Base-by-base conservation (phyloP, 179 eudicot species). In the Sideroxylon spinosum region DNA sequence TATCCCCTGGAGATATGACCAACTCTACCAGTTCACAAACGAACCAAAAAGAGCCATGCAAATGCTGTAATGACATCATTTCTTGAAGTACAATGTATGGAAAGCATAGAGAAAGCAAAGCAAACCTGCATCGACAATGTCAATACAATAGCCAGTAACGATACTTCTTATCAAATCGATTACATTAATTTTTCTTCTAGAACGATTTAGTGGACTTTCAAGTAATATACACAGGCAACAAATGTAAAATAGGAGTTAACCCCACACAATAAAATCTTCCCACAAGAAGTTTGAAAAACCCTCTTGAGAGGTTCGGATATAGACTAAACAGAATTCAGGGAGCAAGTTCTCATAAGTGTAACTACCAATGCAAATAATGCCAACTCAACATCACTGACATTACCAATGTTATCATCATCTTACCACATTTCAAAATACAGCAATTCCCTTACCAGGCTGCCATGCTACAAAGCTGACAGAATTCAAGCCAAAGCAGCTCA, bases 1-100 rank as follows among this genome's bases (percentile, higher is more conserved):
- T 93, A 79, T 89, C 80, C 17, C 78, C 98, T 95, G 85, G 49
- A 71, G 57, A 62, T 79, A 0, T 19, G 68, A 70, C 60, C 10
- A 65, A 76, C 10, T 4, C 10, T 4, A 66, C 19, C 29, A 66
- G 60, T 67, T 53, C 7, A 4, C 25, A 32, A 7, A 76, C 3
- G 16, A 70, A 70, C 6, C 9, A 68, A 28, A 60, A 60, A 60
- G 64, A 32, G 28, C 12, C 20, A 71, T 12, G 26, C 26, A 71
- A 49, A 48, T 49, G 11, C 17, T 49, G 4, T 52, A 3, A 13
- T 12, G 6, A 37, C 44, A 37, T 37, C 44, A 3, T 37, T n/a
- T 14, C 26, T 19, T 25, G 7, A 48, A 70, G 29, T 49, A 49
- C 23, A 70, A 12, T 11, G 7, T 12, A 70, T 26, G 2, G 29